Conservation (phyloP, 306 rosid genomes). For the Pterocarpus macrocarpus region DNA sequence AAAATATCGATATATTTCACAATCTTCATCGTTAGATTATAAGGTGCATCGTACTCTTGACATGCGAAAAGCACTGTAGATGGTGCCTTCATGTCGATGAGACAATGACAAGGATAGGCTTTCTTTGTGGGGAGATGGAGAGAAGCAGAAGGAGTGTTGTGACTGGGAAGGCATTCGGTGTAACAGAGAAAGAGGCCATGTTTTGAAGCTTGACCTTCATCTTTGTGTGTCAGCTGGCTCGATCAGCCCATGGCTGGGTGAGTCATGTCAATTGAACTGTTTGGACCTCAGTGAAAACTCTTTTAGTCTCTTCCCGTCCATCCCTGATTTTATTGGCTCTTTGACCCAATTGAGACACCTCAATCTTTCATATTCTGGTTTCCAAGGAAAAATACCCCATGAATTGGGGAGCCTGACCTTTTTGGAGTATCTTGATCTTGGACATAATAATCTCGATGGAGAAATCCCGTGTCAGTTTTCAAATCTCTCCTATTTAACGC, state of each 20-base stretch:
- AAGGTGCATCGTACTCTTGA: no score
- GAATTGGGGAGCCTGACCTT: background rate
- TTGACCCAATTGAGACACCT: background rate
- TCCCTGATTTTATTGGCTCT: background rate
- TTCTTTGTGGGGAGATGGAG: background rate
- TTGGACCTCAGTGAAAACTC: background rate
- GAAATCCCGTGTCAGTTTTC: background rate
- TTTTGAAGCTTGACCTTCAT: background rate
- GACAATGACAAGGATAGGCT: background rate
- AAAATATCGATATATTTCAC: no score
- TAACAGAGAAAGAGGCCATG: background rate
- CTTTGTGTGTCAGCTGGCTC: background rate
- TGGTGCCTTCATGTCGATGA: no score
- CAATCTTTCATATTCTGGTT: background rate
- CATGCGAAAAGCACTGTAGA: no score
- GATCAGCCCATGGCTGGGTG: background rate
- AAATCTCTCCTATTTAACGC: background rate
- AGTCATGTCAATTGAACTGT: background rate
- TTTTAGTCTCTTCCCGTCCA: background rate
- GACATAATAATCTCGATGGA: background rate
- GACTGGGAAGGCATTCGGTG: background rate
- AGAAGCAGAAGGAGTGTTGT: constrained; percentile 2
- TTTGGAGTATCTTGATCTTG: background rate
- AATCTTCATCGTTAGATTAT: no score
- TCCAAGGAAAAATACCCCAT: background rate